Evolutionary conservation across 768 basidiomycete species (phyloP), one percentile per base, ranked within the genome.

Genomic region (Asterophora parasitica): DNA sequence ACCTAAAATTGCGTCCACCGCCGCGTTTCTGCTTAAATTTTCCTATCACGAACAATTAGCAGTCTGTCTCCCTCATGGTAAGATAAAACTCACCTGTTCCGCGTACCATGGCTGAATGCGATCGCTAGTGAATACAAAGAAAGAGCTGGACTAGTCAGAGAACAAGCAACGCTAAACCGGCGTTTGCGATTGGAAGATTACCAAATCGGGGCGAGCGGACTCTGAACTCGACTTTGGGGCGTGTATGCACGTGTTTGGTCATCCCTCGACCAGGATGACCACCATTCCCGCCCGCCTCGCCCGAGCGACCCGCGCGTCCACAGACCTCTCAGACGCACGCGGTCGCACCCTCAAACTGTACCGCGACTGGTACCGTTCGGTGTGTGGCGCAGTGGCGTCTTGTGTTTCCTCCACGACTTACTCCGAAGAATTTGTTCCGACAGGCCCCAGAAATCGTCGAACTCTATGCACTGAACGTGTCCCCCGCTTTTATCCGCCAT

Each of bases 211-310:
- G 30, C 31, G 40, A 26, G 53, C 57, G 54, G 57, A 51, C 49
- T 56, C 41, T 45, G 51, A 55, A 58, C 44, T 38, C 13, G 26
- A n/a, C 38, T 28, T 27, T 36, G 35, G 17, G 35, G 34, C 39
- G 17, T 56, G 54, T 56, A 34, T 51, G 40, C 19, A 12, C 47
- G 42, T 55, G 36, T 49, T 50, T 53, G 50, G 49, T 27, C 36
- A 31, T 17, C 47, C 44, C 41, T 38, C 47, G 33, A 42, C 31
- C 37, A 61, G 53, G 48, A 77, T 77, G 75, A 67, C 74, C 46
- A 96, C 91, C 41, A 97, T 97, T 65, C 94, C 95, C 13, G 67
- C 92, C 34, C 83, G 95, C 32, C 79, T 99, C 7, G 89, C 95
- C 13, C 82, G 79, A 53, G 61, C 80, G 4, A 77, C 87, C 3